Base-by-base conservation (phyloP, 805 yeast species). In the Candida krabiensis region DNA sequence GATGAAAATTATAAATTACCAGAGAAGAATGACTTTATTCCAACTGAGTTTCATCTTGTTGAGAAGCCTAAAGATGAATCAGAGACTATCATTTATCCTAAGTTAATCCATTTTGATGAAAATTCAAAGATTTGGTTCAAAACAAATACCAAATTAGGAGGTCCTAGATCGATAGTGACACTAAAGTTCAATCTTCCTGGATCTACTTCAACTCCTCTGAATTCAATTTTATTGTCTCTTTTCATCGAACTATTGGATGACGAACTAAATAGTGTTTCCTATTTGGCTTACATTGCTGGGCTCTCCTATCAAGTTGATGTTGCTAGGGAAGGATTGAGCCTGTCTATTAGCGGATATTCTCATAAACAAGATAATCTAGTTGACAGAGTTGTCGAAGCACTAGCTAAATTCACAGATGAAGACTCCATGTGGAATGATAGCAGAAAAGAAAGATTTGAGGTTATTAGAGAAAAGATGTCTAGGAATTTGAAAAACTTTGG, bases 221-320 rank as follows among this genome's bases (percentile, higher is more conserved):
- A 77, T 33, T 67, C 79, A 2, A 75, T 84, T 28, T 63, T 75
- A 44, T 71, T 90, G 1, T 68, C 79, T 1, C 56, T 91, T 30
- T 78, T 79, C 57, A 73, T 80, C 22, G 91, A 86, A 33, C 58
- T 91, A 42, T 61, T 91, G 16, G 84, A 79, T 36, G 96, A 90
- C 54, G 78, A 77, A 24, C 67, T 93, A 46, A 79, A 79, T 50
- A 90, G 88, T 52, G 64, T 80, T 37, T 78, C 87, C 8, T 91
- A 91, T 53, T 84, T 86, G 55, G 97, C 99, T 1, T 75, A 79
- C 7, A 70, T 89, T 38, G 96, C 93, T 2, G 93, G 93, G 0
- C 71, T 88, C 40, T 66, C 71, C 35, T 79, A 80, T 41, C 63
- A 71, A 2, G 69, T 90, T 28, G 61, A 70, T 21, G 66, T 75